Base-by-base conservation (phyloP, 139 green algal species). In the Closterium sp. region DNA sequence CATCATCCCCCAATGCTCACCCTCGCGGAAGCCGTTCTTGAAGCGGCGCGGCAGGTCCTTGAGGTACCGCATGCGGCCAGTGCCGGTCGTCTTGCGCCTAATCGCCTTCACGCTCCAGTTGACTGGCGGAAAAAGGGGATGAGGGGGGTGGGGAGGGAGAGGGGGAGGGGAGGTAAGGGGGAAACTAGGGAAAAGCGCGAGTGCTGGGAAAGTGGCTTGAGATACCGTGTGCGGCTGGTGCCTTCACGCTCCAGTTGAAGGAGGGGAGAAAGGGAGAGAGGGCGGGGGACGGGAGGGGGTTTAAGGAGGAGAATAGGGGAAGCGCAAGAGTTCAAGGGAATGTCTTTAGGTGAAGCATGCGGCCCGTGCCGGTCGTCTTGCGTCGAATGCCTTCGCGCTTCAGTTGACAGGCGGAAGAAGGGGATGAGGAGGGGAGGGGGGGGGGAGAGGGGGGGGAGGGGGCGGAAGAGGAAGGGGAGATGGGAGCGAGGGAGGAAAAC, bases 101-200 rank as follows among this genome's bases (percentile, higher is more conserved):
- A 99, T 99, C 32, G 97, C 98, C 97, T 99, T 99, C 89, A 97
- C 94, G 93, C 96, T 96, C 98, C 98, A 99, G 95, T 99, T 33
- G 64, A 87, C 89, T 92, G 89, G 55, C 16, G 55, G 55, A 12
- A 3, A 28, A 76, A 19, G 55, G 55, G 55, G 10, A 1, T 16
- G 55, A 28, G 16, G 55, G 55, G 55, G 55, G 55, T 8, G 38
- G 4, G 38, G 38, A 10, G 4, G 38, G 38, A 10, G 38, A 10
- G 2, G 3, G 38, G 38, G 38, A 10, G 38, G 38, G 38, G 4
- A 66, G 3, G 38, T 8, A 12, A 12, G 38, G 3, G 4, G 38
- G 38, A 1, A 6, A 66, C 9, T 8, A 10, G 4, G 4, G 38
- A 10, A 9, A 12, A 12, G 38, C 1, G 4, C 4, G 38, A 66